phyloP scores from a whole-genome alignment of 2,329 filamentous ascomycete species.

The Xylariaceae sp. region DNA sequence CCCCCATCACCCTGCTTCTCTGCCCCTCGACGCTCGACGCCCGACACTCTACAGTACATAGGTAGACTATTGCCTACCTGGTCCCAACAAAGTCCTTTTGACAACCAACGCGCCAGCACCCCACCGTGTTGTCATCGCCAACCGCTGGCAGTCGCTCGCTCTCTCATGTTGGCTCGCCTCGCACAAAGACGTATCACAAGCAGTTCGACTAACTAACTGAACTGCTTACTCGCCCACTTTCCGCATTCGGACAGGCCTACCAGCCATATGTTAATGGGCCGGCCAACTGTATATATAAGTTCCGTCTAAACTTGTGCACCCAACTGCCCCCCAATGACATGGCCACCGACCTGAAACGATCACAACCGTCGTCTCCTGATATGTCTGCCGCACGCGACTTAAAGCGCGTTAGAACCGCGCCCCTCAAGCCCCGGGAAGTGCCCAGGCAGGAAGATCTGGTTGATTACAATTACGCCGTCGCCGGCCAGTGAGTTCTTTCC shows the following conservation, averaged over 20 bases:
- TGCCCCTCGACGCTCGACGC: conserved; percentile 4
- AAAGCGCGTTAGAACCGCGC: conserved; percentile 23
- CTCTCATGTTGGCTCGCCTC: no score
- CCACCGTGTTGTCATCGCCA: no score
- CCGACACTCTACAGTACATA: conserved; percentile 3
- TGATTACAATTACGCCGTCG: conserved; percentile 73
- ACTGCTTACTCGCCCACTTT: conserved; percentile 10
- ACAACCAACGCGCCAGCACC: no score
- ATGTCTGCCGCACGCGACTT: conserved; percentile 21
- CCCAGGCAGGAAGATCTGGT: conserved; percentile 61
- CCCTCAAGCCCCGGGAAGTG: conserved; percentile 35
- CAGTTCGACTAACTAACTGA: background rate
- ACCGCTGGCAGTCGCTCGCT: no score
- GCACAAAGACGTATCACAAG: no score
- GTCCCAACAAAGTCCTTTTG: no score
- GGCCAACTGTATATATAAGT: background rate
- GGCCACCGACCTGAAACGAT: conserved; percentile 13
- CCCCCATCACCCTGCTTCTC: background rate
- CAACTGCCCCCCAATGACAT: conserved; percentile 3
- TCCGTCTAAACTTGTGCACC: background rate
- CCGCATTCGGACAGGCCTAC: conserved; percentile 8
- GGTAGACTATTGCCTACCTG: background rate
- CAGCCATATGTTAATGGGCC: conserved; percentile 1
- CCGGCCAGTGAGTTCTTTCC: conserved; percentile 69
- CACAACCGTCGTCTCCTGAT: conserved; percentile 10